Base-by-base conservation (phyloP, 768 basidiomycete species). In the Albatrellus ellisii region DNA sequence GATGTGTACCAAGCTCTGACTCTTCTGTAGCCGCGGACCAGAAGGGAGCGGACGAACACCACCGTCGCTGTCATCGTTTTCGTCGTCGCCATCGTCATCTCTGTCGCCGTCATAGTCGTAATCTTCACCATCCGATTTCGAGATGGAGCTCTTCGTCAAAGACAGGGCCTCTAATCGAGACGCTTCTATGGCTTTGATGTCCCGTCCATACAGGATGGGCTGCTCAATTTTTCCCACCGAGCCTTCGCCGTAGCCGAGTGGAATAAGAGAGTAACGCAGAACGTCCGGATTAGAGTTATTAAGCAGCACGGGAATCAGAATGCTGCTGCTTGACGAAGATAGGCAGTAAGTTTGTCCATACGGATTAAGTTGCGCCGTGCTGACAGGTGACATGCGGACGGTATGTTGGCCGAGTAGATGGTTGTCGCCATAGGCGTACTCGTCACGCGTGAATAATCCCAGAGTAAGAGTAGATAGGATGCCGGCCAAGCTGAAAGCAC, bases 371-470 rank as follows among this genome's bases (percentile, higher is more conserved):
- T 81, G 79, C 4, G 91, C 92, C 2, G 91, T 95, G 57, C 90
- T 88, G 52, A 88, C 89, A 8, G 91, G 91, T 0, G 89, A 87
- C 72, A 92, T 80, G 49, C 83, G 77, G 39, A 98, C 82, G 0
- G 88, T 91, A 55, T 92, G 88, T 58, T 90, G 81, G 26, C 92
- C 92, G 25, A 78, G 70, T 6, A 87, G 62, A 54, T 86, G 78
- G 4, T 63, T 56, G 47, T 84, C 79, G 29, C 63, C 66, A n/a
- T n/a, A n/a, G 1, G 59, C 54, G 14, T 52, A 54, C 28, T 65
- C 56, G 32, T 52, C 54, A 17, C 69, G 58, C 7, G 64, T 51
- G 3, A 69, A 58, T 10, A 80, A 45, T 14, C 73, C 73, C 31
- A 79, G 69, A 11, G 66, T 67, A 12, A 75, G 52, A 21, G 68